These are phyloP conservation scores for Ascochyta koolunga DNA, from an alignment of 2,329 filamentous ascomycete genomes.

Conservation along the genomic window DNA sequence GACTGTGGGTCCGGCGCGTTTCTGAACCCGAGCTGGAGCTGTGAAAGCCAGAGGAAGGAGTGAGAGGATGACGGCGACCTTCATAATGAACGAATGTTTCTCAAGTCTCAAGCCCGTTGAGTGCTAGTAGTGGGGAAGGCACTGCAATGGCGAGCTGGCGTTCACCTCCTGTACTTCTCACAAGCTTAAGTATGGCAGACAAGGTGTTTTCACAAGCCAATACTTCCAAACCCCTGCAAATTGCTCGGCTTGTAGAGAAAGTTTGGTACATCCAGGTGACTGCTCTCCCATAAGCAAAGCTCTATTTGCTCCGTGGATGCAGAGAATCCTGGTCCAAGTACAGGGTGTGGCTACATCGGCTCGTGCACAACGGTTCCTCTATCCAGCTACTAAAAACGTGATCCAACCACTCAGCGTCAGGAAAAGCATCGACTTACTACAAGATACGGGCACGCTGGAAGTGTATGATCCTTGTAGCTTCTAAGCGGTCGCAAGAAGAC, in stretches of 20 bases:
- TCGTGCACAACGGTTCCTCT: too few species aligned
- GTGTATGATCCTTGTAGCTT: too few species aligned
- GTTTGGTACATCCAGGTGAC: constrained; percentile 11
- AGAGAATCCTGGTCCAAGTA: background rate
- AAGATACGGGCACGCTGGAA: too few species aligned
- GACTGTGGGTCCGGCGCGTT: constrained; percentile 59
- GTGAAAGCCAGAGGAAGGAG: constrained; percentile 39
- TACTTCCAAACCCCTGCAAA: background rate
- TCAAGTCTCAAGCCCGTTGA: background rate
- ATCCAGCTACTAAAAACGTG: too few species aligned
- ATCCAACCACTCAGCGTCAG: too few species aligned
- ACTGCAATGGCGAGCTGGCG: background rate
- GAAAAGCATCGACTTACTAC: too few species aligned
- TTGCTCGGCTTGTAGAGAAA: constrained; percentile 8
- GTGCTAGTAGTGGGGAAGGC: background rate
- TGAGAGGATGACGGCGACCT: constrained; percentile 27
- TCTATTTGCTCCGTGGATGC: constrained; percentile 8
- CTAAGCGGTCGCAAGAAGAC: background rate
- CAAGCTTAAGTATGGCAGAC: constrained; percentile 4
- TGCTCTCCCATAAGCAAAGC: background rate
- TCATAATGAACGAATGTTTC: constrained; percentile 32
- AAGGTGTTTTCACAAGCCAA: constrained; percentile 14
- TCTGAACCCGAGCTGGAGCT: constrained; percentile 49
- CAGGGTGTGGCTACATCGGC: too few species aligned
- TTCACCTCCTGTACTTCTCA: background rate